Evolutionary conservation across 257 asterid genomes (phyloP), one percentile per base, ranked within the genome.

Genomic region (Penstemon barbatus): DNA sequence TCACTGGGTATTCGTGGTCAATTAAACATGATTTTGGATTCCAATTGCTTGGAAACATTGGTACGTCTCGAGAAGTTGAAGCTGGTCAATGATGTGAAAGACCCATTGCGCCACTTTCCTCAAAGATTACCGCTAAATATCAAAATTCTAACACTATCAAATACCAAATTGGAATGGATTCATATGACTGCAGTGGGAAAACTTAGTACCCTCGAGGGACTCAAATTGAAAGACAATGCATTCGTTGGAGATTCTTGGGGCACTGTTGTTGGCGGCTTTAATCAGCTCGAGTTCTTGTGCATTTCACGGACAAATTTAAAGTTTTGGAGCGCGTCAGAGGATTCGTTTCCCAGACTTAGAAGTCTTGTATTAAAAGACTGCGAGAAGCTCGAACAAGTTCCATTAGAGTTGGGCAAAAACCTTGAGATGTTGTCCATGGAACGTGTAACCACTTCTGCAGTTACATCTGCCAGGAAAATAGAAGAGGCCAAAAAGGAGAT

Each of bases 191-290:
- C 4, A 40, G 37, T 61, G 54, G 66, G 66, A 61, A 8, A n/a
- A 8, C n/a, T 61, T 12, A 15, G 3, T 43, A 61, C 13, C 18
- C 66, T 61, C 7, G 66, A 61, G 66, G 54, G 42, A 9, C 66
- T 61, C 49, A 61, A 61, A 15, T 40, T 61, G 46, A 61, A 61
- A 41, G 66, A 61, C 15, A 6, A 43, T 61, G 38, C 66, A n/a
- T 61, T 61, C 38, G 6, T 11, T 6, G 66, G 66, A 41, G 18
- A 4, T 1, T 13, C 6, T 6, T 61, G 66, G 66, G 15, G 43
- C 5, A 8, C 40, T 43, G 66, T 6, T 37, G 5, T 4, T 13
- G 66, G 52, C 3, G 53, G 39, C 18, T 61, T 61, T 44, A 19
- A 3, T 43, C 8, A 19, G 6, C 66, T 61, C 15, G 3, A 46